Conservation (phyloP, 805 yeast species). For the Cyberlindnera mississippiensis region DNA sequence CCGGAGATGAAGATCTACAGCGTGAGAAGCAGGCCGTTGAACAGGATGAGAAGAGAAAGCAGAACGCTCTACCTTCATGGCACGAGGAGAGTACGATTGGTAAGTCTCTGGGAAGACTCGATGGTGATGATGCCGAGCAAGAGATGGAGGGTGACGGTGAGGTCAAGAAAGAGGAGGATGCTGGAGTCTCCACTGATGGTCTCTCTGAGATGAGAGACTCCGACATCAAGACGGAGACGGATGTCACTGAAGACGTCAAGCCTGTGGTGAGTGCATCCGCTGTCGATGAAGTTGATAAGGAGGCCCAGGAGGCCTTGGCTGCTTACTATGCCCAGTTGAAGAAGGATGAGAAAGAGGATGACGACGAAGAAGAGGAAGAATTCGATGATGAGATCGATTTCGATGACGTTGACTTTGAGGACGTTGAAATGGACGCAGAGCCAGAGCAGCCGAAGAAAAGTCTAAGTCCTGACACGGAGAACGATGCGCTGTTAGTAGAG, state of each 20-base stretch:
- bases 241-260: not conserved
- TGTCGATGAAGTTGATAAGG: conserved; percentile 17
- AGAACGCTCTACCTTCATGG: conserved; percentile 97
- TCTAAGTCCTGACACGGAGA: not conserved
- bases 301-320: conserved; percentile 25
- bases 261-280: not conserved
- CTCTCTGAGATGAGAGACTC: conserved; percentile 4
- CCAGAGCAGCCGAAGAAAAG: not conserved
- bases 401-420: conserved; percentile 26
- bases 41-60: conserved; percentile 70
- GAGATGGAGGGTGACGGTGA: conserved; percentile 25
- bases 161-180: conserved; percentile 22
- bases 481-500: conserved; percentile 12
- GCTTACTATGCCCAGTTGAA: conserved; percentile 27
- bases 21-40: conserved; percentile 63
- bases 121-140: conserved; percentile 47
- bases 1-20: conserved; percentile 73
- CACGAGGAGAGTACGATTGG: conserved; percentile 90
- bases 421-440: conserved; percentile 2
- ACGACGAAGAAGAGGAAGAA: conserved; percentile 41
- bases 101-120: conserved; percentile 53
- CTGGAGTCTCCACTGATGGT: conserved; percentile 9
- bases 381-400: conserved; percentile 64
- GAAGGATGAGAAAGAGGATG: conserved; percentile 25
- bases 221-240: conserved; percentile 10